Evolutionary conservation across 495 filamentous ascomycete species (phyloP).

Genomic region (Talaromyces ruber): DNA sequence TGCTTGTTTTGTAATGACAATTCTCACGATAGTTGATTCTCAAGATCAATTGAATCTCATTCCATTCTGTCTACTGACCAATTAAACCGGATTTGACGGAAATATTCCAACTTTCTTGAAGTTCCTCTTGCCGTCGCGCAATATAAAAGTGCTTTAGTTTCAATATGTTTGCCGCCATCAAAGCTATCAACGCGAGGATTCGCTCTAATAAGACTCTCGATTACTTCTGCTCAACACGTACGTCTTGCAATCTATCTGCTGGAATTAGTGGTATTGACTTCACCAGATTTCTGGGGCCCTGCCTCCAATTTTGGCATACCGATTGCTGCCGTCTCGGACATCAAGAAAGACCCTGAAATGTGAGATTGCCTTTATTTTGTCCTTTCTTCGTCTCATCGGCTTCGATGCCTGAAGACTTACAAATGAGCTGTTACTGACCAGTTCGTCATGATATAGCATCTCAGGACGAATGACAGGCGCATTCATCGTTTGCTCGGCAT

Average conservation of each 20-base stretch:
- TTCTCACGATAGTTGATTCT: background rate
- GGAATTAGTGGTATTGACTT: background rate
- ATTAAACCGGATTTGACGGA: background rate
- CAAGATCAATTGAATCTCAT: background rate
- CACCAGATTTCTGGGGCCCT: constrained; percentile 99
- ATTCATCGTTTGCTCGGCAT: constrained; percentile 78
- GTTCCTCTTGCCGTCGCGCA: background rate
- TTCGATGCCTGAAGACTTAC: background rate
- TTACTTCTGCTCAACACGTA: constrained; percentile 98
- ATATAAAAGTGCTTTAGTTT: background rate
- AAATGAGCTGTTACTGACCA: background rate
- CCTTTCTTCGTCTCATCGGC: background rate
- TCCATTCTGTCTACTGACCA: background rate
- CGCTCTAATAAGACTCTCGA: constrained; percentile 75
- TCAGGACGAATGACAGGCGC: constrained; percentile 91
- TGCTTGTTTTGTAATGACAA: background rate
- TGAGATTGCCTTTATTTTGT: constrained; percentile 32
- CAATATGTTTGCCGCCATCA: constrained; percentile 80
- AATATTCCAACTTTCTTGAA: background rate
- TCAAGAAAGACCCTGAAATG: constrained; percentile 93
- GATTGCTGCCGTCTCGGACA: constrained; percentile 88
- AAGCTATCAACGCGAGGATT: constrained; percentile 93
- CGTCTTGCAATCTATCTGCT: constrained; percentile 27
- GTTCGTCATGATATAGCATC: constrained; percentile 49
- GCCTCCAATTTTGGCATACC: constrained; percentile 98